A percentile compares a stretch with the other conserved stretches of the same genome.
phyloP scores from a whole-genome alignment of 1,284 basidiomycete genomes.

The Omphalotus olearius region DNA sequence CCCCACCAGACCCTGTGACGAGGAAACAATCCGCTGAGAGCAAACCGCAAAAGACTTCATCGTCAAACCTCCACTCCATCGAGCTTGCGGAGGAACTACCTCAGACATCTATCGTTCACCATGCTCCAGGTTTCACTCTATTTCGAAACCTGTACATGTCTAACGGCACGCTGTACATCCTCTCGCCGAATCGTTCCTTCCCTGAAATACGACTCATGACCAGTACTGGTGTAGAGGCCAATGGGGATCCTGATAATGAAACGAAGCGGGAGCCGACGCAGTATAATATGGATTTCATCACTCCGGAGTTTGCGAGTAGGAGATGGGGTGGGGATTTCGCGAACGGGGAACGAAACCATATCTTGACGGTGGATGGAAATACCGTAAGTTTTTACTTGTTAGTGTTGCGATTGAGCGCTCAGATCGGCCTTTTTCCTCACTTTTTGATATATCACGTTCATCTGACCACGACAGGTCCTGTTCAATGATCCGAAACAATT shows the following conservation, averaged over 20 bases:
- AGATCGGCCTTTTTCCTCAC: no score
- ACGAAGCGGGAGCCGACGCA: slow-evolving; percentile 61
- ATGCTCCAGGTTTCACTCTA: slow-evolving; percentile 78
- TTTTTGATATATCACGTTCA: not conserved
- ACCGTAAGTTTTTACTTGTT: slow-evolving; percentile 40
- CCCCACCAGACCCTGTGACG: slow-evolving; percentile 8
- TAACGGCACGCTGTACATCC: slow-evolving; percentile 68
- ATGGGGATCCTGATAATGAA: slow-evolving; percentile 60
- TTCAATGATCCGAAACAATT: slow-evolving; percentile 70
- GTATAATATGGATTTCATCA: slow-evolving; percentile 58
- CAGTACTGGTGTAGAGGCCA: slow-evolving; percentile 59
- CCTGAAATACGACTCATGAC: slow-evolving; percentile 66
- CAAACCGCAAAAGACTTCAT: not conserved
- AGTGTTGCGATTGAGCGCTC: not conserved
- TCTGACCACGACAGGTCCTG: slow-evolving; percentile 37
- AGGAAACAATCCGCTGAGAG: slow-evolving; percentile 1
- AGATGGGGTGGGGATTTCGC: slow-evolving; percentile 50
- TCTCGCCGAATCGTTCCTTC: slow-evolving; percentile 43
- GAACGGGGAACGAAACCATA: slow-evolving; percentile 38
- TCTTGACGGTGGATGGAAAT: slow-evolving; percentile 66
- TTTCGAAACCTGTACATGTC: slow-evolving; percentile 78
- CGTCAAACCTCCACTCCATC: not conserved
- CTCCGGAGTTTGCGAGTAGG: slow-evolving; percentile 51
- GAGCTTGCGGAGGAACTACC: slow-evolving; percentile 29
- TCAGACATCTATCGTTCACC: slow-evolving; percentile 51